A percentile compares a stretch with the other conserved stretches of the same genome.
These are phyloP conservation scores for Vigna reflexopilosa DNA, from an alignment of 306 rosid genomes.

Conservation along the genomic window DNA sequence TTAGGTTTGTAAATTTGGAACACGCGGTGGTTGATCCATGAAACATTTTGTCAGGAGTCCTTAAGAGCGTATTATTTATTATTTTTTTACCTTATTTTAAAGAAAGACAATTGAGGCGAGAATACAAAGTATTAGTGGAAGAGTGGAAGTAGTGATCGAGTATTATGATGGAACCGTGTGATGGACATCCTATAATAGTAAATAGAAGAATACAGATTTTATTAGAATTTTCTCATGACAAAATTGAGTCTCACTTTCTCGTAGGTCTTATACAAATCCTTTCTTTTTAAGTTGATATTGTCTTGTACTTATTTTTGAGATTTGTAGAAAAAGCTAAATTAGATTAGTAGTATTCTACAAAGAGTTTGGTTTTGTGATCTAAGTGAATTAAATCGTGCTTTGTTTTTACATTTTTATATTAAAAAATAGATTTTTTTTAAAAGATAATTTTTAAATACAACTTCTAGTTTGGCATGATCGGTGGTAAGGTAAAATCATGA, in stretches of 20 bases:
- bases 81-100: slow-evolving; percentile 26
- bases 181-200: slow-evolving; percentile 12
- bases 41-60: slow-evolving; percentile 44
- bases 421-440: too few relatives aligned
- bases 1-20: slow-evolving; percentile 62
- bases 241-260: background rate
- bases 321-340: background rate
- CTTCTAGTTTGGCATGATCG: too few relatives aligned
- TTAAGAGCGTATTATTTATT: slow-evolving; percentile 41
- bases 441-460: too few relatives aligned
- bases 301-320: background rate
- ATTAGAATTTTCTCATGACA: slow-evolving; percentile 9
- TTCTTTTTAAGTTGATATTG: slow-evolving; percentile 4
- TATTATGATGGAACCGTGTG: slow-evolving; percentile 22
- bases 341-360: too few relatives aligned
- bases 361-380: too few relatives aligned
- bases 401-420: too few relatives aligned
- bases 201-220: slow-evolving; percentile 30
- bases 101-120: slow-evolving; percentile 39
- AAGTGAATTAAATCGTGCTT: too few relatives aligned
- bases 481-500: too few relatives aligned
- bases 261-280: background rate
- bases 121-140: slow-evolving; percentile 29
- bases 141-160: slow-evolving; percentile 28
- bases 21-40: slow-evolving; percentile 46